Conservation (phyloP, 345 rosid species). For the Cochlearia excelsa region DNA sequence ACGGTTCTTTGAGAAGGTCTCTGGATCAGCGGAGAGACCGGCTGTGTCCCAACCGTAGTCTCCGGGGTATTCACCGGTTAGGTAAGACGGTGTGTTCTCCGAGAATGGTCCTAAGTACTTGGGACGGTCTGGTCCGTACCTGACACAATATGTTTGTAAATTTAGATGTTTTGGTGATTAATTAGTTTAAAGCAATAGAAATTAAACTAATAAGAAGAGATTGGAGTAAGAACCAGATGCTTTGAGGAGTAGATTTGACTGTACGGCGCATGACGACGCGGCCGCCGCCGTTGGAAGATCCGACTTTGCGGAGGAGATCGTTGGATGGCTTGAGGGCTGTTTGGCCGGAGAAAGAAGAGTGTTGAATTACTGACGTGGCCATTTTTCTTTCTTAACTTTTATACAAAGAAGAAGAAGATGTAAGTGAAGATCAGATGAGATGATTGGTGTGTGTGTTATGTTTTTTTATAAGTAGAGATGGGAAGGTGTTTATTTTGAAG, state of each 20-base stretch:
- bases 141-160: constrained; percentile 26
- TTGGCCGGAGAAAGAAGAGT: constrained; percentile 77
- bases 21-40: constrained; percentile 90
- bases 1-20: constrained; percentile 95
- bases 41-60: constrained; percentile 99
- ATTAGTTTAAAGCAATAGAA: too few relatives aligned
- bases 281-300: constrained; percentile 49
- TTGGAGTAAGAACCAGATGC: constrained; percentile 63
- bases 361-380: constrained; percentile 88
- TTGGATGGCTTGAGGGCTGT: constrained; percentile 64
- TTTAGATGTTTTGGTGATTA: too few relatives aligned
- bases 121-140: constrained; percentile 99
- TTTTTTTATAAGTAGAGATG: too few relatives aligned
- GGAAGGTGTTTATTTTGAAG: too few relatives aligned
- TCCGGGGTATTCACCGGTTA: constrained; percentile 88
- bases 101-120: constrained; percentile 97
- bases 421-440: neutral
- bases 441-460: constrained; percentile 14
- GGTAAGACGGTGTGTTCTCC: constrained; percentile 87
- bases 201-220: too few relatives aligned
- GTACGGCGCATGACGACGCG: constrained; percentile 80
- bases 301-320: constrained; percentile 70
- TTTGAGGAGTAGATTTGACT: constrained; percentile 67
- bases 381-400: constrained; percentile 24
- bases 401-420: too few relatives aligned